Evolutionary conservation across 805 yeast genomes (phyloP), one percentile per base, ranked within the genome.

Genomic region (Ogataea nitratoaversa): DNA sequence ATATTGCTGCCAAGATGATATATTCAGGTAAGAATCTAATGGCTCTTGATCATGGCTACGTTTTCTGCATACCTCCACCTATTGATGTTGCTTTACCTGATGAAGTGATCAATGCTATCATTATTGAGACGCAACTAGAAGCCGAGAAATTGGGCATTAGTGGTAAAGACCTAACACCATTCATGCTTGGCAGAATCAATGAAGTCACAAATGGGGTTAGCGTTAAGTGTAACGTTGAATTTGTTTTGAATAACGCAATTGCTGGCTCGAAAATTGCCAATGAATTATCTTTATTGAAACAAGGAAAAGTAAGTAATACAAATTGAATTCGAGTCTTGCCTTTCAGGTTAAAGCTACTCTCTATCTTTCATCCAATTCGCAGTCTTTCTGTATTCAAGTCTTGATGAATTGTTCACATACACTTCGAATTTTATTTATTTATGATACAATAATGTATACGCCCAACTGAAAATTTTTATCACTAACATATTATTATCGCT

Each of bases 11-110:
- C 0, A 52, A 59, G 6, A 68, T 83, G 32, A 70, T 88, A 13
- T 60, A 74, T 48, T 58, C 66, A 14, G 78, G 76, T 16, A 56
- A 67, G 34, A 60, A 66, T 8, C 40, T 52, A 2, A 67, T 88
- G 72, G 63, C 67, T 0, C 62, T 86, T 43, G 53, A 66, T 0
- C 74, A 82, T n/a, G 96, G 96, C 1, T 76, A 70, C 43, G 71
- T 89, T 9, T 78, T 88, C 50, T 88, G 96, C 56, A 71, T 85
- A 9, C 96, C 96, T 0, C 90, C 95, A 0, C 95, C 95, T 0
- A 58, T 53, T 8, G 73, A 74, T 4, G 59, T 71, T 29, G 87
- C 95, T 0, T 60, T 88, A 41, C 71, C 74, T 23, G 66, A 75
- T 3, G 65, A 53, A 0, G 65, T 72, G 36, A 83, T 88, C 19